Percentiles rank a stretch among this genome's conserved stretches.
Conservation (phyloP, 1,139 yeast species). For the Pichia norvegensis region DNA sequence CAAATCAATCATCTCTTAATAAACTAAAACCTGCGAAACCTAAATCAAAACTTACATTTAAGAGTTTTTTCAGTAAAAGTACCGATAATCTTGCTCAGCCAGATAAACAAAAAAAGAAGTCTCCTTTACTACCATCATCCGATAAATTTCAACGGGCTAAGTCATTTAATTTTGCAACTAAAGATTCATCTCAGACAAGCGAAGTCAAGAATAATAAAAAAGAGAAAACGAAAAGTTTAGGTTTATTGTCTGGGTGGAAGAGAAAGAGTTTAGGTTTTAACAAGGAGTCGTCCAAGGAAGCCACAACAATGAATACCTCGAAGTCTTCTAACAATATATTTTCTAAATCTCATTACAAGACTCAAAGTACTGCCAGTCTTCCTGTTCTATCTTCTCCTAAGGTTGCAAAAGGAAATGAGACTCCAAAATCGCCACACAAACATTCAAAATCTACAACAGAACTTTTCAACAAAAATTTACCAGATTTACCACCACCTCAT, state of each 20-base stretch:
- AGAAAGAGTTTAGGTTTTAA: conserved; percentile 22
- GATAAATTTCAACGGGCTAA: conserved; percentile 12
- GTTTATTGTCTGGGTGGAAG: conserved; percentile 26
- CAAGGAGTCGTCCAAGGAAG: not conserved
- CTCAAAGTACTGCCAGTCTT: conserved; percentile 7
- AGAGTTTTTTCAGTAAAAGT: conserved; percentile 21
- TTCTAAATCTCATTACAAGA: not conserved
- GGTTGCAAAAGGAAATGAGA: not conserved
- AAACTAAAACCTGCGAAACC: conserved; percentile 1
- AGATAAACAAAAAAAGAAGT: conserved; percentile 5
- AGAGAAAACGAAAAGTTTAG: conserved; percentile 23
- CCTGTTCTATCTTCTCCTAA: conserved; percentile 4
- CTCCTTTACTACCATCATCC: conserved; percentile 1
- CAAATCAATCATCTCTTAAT: not conserved
- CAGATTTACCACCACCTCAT: conserved; percentile 10
- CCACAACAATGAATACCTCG: not conserved
- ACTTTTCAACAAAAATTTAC: conserved; percentile 6
- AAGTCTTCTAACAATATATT: conserved; percentile 2
- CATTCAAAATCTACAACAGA: conserved; percentile 11
- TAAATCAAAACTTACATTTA: conserved; percentile 23
- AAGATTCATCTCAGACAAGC: not conserved
- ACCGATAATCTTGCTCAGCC: not conserved
- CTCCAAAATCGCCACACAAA: conserved; percentile 11
- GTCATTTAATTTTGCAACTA: conserved; percentile 9
- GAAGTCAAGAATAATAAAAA: conserved; percentile 3